Base-by-base conservation (phyloP, 2,329 filamentous ascomycete species). In the Trichoderma koningiopsis region DNA sequence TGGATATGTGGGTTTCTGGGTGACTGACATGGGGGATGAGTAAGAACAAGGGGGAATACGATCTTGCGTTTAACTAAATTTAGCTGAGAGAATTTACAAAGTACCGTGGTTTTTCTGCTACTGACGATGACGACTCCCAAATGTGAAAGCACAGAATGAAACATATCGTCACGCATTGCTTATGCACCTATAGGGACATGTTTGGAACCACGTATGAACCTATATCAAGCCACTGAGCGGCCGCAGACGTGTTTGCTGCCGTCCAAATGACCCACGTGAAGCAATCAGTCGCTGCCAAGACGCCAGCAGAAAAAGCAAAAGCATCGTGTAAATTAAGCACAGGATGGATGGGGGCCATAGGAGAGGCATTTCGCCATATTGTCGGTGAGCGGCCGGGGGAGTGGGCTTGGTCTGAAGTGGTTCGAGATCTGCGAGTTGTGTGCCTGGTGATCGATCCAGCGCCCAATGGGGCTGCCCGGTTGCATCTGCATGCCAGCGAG, bases 401-500 rank as follows among this genome's bases (percentile, higher is more conserved):
- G 33, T 35, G 33, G 33, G 33, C 33, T 52, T 19, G 61, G 14
- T 33, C 19, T 16, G 27, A 43, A 65, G 35, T 65, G 61, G 62
- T 56, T 56, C 33, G 52, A 43, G 35, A 65, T 31, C 22, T 27
- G 49, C 27, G 35, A 16, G 33, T 24, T 16, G 49, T 65, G 62
- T 65, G 35, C 62, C 62, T 65, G 62, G 62, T 57, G 62, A 65
- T 65, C 27, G 49, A 64, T 49, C 27, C 33, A 35, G 37, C 37
- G 49, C 33, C 53, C 62, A 57, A 65, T 65, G 62, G 62, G 52
- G 53, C 43, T 58, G 31, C 24, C 19, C 62, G 33, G 19, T 33
- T 65, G 33, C 62, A 33, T 57, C 62, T 57, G 62, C 62, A 57
- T 65, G 53, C 62, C 62, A 65, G 27, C 62, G 35, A 65, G 58